Base-by-base conservation (phyloP, 2,329 filamentous ascomycete species). In the Diaporthe capsici region DNA sequence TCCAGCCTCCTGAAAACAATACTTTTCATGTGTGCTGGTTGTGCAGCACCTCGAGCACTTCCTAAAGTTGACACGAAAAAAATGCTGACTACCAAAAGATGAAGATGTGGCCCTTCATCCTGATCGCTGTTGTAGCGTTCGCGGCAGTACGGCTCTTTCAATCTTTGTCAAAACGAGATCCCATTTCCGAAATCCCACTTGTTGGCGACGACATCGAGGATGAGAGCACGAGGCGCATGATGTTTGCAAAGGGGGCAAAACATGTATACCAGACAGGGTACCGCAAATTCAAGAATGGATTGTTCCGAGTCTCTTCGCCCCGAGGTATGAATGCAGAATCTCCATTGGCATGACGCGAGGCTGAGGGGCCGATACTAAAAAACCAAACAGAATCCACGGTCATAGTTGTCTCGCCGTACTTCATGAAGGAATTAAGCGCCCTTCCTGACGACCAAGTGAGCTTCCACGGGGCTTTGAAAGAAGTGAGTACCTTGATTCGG, bases 181-280 rank as follows among this genome's bases (percentile, higher is more conserved):
- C 80, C 5, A 71, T 81, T 17, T 68, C 77, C 13, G 74, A 76
- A 4, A 71, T 83, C 9, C 82, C 82, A 1, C 70, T 82, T 9
- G 75, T 79, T 0, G 81, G 81, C 2, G 55, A 75, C 28, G 80
- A 82, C 4, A 76, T 82, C 3, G 79, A 78, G 34, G 78, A 79
- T 22, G 72, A 78, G 3, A 78, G 81, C 53, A 82, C 80, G 57
- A 76, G 80, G 34, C 75, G 80, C 25, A 75, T 79, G 72, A 80
- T 77, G 0, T 84, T 79, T 49, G 68, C 82, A 37, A 53, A n/a
- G 10, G 72, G 72, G 6, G 80, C 79, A 0, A 79, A 72, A 15
- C 76, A 78, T 1, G 47, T 84, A 3, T 84, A 84, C 42, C 17
- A 68, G 8, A 76, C 79, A 3, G 82, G 82, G 8, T 83, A 83